Percentiles rank a stretch among this genome's conserved stretches.
These are phyloP conservation scores for Punica granatum DNA, from an alignment of 345 rosid species.

Conservation along the genomic window DNA sequence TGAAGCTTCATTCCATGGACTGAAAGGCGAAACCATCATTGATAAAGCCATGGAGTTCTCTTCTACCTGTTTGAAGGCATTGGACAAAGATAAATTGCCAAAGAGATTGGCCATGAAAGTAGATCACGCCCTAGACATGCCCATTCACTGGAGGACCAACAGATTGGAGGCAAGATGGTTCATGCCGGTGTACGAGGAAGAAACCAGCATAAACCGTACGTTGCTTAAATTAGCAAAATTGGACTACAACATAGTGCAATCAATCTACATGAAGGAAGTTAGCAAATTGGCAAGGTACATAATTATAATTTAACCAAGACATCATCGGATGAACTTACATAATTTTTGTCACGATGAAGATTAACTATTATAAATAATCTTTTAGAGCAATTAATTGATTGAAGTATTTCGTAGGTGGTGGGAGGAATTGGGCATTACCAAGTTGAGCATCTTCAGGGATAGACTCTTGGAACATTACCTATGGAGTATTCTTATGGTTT, in stretches of 20 bases:
- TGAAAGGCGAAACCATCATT: slow-evolving; percentile 8
- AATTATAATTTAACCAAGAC: too few species aligned
- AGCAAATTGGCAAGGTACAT: slow-evolving; percentile 12
- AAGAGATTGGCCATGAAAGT: not conserved
- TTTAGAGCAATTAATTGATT: too few species aligned
- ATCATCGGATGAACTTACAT: too few species aligned
- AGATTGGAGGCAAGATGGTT: slow-evolving; percentile 20
- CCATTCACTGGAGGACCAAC: slow-evolving; percentile 14
- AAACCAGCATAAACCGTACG: slow-evolving; percentile 1
- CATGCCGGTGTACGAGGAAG: slow-evolving; percentile 9
- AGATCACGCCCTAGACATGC: slow-evolving; percentile 16
- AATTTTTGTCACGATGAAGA: too few species aligned
- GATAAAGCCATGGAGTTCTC: slow-evolving; percentile 12
- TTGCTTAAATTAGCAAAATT: slow-evolving; percentile 18
- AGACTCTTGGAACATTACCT: slow-evolving; percentile 12
- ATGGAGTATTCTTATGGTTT: slow-evolving; percentile 10
- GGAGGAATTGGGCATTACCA: slow-evolving; percentile 12
- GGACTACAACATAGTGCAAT: slow-evolving; percentile 17
- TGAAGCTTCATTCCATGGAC: slow-evolving; percentile 19
- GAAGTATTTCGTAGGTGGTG: slow-evolving; percentile 17
- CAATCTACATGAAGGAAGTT: slow-evolving; percentile 9
- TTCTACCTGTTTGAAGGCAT: not conserved
- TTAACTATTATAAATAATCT: not conserved
- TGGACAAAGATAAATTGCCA: not conserved
- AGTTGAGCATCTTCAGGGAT: slow-evolving; percentile 12